These are phyloP conservation scores for Globisporangium paroecandrum DNA, from an alignment of 352 stramenopile species.

Conservation along the genomic window DNA sequence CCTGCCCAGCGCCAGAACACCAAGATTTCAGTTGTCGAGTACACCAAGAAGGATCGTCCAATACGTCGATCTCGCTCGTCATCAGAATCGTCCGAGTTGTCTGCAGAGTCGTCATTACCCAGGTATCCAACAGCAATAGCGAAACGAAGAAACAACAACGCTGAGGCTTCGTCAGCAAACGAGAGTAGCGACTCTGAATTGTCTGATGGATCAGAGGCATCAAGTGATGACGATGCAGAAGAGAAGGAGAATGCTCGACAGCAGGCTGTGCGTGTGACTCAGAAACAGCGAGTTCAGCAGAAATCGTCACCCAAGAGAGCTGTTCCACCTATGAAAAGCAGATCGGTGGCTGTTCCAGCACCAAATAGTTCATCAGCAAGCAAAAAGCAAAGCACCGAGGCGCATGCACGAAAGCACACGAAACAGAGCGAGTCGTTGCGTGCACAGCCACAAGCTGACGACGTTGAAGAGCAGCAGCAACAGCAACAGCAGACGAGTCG, in stretches of 20 bases:
- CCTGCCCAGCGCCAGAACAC: not conserved
- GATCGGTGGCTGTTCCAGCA: slow-evolving; percentile 4
- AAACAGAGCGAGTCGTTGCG: not conserved
- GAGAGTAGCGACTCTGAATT: not conserved
- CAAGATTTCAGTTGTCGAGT: slow-evolving; percentile 1
- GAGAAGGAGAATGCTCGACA: slow-evolving; percentile 12
- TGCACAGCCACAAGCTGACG: not conserved
- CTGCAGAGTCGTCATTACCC: slow-evolving; percentile 1
- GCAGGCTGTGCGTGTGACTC: not conserved
- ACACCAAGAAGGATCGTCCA: slow-evolving; percentile 6
- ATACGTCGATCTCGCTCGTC: not conserved
- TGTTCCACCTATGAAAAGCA: not conserved
- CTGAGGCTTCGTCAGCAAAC: not conserved
- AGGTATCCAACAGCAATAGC: not conserved
- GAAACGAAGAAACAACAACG: slow-evolving; percentile 5
- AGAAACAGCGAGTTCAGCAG: slow-evolving; percentile 2
- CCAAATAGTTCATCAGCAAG: not conserved
- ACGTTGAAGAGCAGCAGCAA: not conserved
- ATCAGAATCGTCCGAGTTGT: slow-evolving; percentile 9
- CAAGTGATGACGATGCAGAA: not conserved
- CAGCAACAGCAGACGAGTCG: not conserved
- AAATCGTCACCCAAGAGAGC: slow-evolving; percentile 3
- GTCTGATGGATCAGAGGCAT: not conserved
- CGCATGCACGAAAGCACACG: not conserved
- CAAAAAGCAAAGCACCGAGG: not conserved